These are phyloP conservation scores for Pseudocercospora vitis DNA, from an alignment of 2,329 filamentous ascomycete genomes.

Conservation along the genomic window DNA sequence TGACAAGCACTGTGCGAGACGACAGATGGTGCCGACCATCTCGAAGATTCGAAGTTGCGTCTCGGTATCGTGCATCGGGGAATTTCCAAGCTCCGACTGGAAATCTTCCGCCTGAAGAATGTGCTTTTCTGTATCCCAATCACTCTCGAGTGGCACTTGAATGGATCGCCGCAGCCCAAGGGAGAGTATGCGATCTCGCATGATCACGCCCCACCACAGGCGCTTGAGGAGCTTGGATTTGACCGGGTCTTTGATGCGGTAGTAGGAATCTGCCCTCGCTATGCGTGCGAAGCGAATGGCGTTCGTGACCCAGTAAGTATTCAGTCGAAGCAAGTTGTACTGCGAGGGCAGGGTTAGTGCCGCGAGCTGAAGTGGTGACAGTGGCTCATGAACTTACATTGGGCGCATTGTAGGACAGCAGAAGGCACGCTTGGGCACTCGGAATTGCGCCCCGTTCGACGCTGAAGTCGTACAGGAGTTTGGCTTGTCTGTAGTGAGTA, in stretches of 20 bases:
- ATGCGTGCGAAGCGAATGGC: constrained; percentile 27
- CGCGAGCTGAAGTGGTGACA: neutral
- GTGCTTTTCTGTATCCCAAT: constrained; percentile 26
- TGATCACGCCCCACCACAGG: constrained; percentile 28
- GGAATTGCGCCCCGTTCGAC: constrained; percentile 24
- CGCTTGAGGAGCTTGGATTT: constrained; percentile 23
- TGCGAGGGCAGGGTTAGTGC: neutral
- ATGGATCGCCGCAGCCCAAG: constrained; percentile 22
- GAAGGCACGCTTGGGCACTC: constrained; percentile 25
- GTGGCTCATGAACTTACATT: constrained; percentile 8
- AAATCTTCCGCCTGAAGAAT: constrained; percentile 23
- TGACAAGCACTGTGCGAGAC: constrained; percentile 24
- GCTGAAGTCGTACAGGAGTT: constrained; percentile 27
- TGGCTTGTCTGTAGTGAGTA: constrained; percentile 24
- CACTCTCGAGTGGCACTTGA: constrained; percentile 20
- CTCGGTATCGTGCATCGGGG: constrained; percentile 25
- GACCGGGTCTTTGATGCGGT: constrained; percentile 22
- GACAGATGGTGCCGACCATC: constrained; percentile 22
- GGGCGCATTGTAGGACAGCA: constrained; percentile 25
- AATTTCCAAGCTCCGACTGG: constrained; percentile 24
- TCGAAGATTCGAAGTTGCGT: constrained; percentile 28
- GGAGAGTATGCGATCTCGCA: constrained; percentile 25
- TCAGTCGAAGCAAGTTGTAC: constrained; percentile 26
- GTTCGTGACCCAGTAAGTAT: constrained; percentile 28
- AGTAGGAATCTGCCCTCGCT: constrained; percentile 23